Conservation (phyloP, 2,329 filamentous ascomycete genomes). For the Epichloe festucae region DNA sequence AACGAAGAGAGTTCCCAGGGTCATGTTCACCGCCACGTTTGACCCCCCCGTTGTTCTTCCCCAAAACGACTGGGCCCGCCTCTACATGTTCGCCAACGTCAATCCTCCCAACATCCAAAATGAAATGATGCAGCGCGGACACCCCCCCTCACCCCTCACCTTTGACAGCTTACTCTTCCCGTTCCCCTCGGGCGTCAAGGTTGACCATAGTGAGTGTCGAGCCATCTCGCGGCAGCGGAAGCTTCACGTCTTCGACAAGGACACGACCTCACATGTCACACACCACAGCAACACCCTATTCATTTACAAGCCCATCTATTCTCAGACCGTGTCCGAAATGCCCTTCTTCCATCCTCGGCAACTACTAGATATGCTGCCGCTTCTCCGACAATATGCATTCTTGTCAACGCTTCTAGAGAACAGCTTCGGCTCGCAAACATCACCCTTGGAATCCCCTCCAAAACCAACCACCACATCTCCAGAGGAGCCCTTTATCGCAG, state of each 20-base stretch:
- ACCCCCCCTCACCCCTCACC: conserved; percentile 24
- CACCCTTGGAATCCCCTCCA: neutral
- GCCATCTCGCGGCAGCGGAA: conserved; percentile 37
- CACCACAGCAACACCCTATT: conserved; percentile 48
- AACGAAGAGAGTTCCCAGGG: conserved; percentile 48
- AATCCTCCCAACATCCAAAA: conserved; percentile 25
- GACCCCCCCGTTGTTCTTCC: conserved; percentile 59
- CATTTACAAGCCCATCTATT: conserved; percentile 62
- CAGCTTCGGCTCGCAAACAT: conserved; percentile 36
- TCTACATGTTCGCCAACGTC: conserved; percentile 44
- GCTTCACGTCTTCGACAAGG: conserved; percentile 28
- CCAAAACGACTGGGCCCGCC: conserved; percentile 45
- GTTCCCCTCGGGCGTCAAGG: conserved; percentile 30
- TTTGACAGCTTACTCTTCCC: conserved; percentile 49
- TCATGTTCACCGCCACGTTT: conserved; percentile 62
- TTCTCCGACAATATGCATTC: conserved; percentile 63
- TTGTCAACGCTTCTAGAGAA: conserved; percentile 50
- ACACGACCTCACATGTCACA: conserved; percentile 18
- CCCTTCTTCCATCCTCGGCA: conserved; percentile 71
- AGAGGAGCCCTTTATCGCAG: conserved; percentile 1
- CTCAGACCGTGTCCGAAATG: conserved; percentile 51
- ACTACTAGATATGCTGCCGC: conserved; percentile 59
- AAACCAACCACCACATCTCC: neutral
- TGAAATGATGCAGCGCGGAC: conserved; percentile 17
- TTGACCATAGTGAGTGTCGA: conserved; percentile 45